phyloP scores from a whole-genome alignment of 169 alveolate species.

The Toxoplasma gondii region DNA sequence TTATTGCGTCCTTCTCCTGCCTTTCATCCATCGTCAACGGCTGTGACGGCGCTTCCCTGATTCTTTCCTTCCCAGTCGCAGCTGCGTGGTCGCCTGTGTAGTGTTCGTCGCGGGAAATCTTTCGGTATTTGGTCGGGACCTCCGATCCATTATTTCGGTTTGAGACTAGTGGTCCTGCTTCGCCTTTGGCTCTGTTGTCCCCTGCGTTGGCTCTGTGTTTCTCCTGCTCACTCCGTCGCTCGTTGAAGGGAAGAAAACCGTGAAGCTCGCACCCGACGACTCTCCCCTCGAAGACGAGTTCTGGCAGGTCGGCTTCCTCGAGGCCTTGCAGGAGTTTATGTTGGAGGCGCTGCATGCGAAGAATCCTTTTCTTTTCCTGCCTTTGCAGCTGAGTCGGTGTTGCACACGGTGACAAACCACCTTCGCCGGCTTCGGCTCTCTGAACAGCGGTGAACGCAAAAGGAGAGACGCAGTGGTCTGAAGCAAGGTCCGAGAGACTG shows the following conservation, averaged over 20 bases:
- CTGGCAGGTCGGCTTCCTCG: conserved; percentile 5
- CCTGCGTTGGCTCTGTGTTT: background rate
- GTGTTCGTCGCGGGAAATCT: background rate
- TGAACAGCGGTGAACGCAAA: background rate
- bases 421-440: background rate
- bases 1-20: background rate
- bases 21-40: background rate
- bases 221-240: background rate
- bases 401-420: background rate
- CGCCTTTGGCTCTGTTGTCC: background rate
- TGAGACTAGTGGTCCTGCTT: background rate
- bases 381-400: background rate
- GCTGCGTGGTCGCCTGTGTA: too few relatives aligned
- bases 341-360: background rate
- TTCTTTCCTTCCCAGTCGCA: too few relatives aligned
- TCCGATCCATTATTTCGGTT: background rate
- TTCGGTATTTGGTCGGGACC: too few relatives aligned
- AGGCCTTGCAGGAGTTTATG: background rate
- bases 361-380: background rate
- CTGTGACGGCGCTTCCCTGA: background rate
- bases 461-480: conserved; percentile 12
- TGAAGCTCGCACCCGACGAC: conserved; percentile 34
- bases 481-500: background rate
- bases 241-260: conserved; percentile 18
- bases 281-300: background rate